A percentile compares a stretch with the other conserved stretches of the same genome.
These are phyloP conservation scores for Oxytropis ochrocephala DNA, from an alignment of 306 rosid genomes.

Conservation along the genomic window DNA sequence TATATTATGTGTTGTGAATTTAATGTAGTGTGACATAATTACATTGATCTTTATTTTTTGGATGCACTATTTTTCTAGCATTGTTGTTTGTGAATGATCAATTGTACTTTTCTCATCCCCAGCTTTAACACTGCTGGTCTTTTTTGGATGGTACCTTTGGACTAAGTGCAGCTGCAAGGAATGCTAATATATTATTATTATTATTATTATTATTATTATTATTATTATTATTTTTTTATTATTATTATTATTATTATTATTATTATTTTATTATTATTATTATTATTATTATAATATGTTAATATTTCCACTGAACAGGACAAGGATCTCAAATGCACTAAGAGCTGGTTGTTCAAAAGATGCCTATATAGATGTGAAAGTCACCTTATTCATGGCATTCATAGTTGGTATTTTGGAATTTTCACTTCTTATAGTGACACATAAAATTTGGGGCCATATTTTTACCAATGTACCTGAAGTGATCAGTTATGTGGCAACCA, in stretches of 20 bases:
- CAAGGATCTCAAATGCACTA: constrained; percentile 67
- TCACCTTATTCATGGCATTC: constrained; percentile 39
- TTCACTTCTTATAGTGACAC: constrained; percentile 31
- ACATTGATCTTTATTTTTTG: background rate
- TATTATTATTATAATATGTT: background rate
- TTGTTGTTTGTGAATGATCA: background rate
- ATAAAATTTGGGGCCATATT: constrained; percentile 59
- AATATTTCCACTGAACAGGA: constrained; percentile 33
- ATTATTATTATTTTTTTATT: background rate
- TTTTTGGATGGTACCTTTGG: constrained; percentile 67
- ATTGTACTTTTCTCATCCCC: background rate
- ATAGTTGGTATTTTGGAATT: constrained; percentile 34
- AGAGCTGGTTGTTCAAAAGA: constrained; percentile 60
- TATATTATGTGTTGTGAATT: background rate
- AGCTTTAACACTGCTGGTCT: constrained; percentile 44
- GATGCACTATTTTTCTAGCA: background rate
- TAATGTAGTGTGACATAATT: background rate
- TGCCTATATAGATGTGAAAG: constrained; percentile 55
- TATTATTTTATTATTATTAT: background rate
- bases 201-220: background rate
- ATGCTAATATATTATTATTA: background rate
- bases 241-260: background rate
- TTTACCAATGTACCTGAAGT: constrained; percentile 52
- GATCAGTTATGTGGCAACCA: constrained; percentile 28
- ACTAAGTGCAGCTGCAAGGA: constrained; percentile 57